Base-by-base conservation (phyloP, 257 asterid genomes). In the Verbascum thapsus region DNA sequence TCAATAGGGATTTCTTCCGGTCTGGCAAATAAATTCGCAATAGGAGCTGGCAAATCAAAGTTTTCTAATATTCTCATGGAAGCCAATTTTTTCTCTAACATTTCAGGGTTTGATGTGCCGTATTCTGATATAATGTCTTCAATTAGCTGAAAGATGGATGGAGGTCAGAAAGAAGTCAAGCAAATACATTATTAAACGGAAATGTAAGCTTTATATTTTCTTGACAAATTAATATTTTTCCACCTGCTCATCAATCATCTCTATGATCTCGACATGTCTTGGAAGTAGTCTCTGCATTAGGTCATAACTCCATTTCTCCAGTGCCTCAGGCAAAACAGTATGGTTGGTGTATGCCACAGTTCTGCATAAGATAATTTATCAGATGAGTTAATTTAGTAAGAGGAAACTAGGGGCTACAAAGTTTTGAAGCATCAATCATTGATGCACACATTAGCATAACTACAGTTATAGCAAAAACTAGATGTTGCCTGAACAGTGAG, bases 311-410 rank as follows among this genome's bases (percentile, higher is more conserved):
- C 96, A 88, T 77, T 88, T 88, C 81, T 88, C 96, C 72, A 88
- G 76, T 44, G 96, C 96, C 82, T 88, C 96, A 10, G 96, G 96
- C 69, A 88, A 72, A 76, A 88, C 96, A 53, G 96, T 88, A 73
- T 85, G 96, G 73, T 88, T 88, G 15, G 96, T 88, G 74, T 88
- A 88, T 11, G 96, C 96, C 75, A 88, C 92, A 62, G 96, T 83
- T 78, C 96, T 88, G 88, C 50, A 47, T 71, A 61, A 45, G 64
- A 74, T 35, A 74, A 18, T 61, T 45, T 45, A 61, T 61, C 70
- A 10, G 45, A 58, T 44, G 35, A 71, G 41, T 76, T 66, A 64
- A 62, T 50, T 69, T 66, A 69, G 60, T 56, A n/a, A 38, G 65
- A 58, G 59, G 34, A 61, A 34, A 64, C 59, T 40, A 41, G 10